phyloP scores from a whole-genome alignment of 169 alveolate genomes.

The Cryptosporidium sp. region DNA sequence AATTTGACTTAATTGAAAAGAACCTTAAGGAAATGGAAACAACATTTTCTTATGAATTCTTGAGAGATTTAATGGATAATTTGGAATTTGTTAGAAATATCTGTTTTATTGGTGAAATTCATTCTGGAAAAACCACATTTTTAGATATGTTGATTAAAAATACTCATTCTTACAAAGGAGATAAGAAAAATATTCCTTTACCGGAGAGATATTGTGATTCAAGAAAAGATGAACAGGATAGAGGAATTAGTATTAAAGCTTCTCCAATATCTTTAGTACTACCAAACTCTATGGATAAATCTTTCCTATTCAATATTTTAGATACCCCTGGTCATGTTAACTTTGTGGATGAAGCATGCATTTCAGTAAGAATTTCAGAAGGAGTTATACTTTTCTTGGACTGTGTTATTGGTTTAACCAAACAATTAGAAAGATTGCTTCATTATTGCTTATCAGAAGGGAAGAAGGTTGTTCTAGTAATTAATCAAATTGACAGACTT shows the following conservation, averaged over 20 bases:
- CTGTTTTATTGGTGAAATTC: slow-evolving; percentile 96
- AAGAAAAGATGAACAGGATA: slow-evolving; percentile 96
- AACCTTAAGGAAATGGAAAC: slow-evolving; percentile 88
- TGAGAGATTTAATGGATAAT: slow-evolving; percentile 91
- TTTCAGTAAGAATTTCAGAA: slow-evolving; percentile 95
- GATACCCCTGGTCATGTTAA: slow-evolving; percentile 99
- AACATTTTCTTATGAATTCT: slow-evolving; percentile 92
- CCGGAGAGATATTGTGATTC: slow-evolving; percentile 94
- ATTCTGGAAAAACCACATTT: slow-evolving; percentile 98
- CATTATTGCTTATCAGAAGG: slow-evolving; percentile 86
- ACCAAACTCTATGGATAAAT: slow-evolving; percentile 89
- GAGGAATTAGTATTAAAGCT: slow-evolving; percentile 96
- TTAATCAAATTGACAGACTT: slow-evolving; percentile 97
- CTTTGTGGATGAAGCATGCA: slow-evolving; percentile 96
- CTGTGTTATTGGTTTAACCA: slow-evolving; percentile 95
- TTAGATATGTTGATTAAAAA: slow-evolving; percentile 95
- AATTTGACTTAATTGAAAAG: slow-evolving; percentile 89
- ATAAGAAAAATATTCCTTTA: slow-evolving; percentile 76
- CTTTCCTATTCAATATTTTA: slow-evolving; percentile 89
- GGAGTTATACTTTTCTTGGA: slow-evolving; percentile 97
- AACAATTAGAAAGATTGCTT: slow-evolving; percentile 91
- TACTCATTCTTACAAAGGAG: slow-evolving; percentile 89
- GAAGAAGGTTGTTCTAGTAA: slow-evolving; percentile 83
- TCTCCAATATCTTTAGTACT: slow-evolving; percentile 96
- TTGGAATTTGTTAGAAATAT: slow-evolving; percentile 95